Evolutionary conservation across 306 rosid species (phyloP).

Genomic region (Carpinus fangiana): DNA sequence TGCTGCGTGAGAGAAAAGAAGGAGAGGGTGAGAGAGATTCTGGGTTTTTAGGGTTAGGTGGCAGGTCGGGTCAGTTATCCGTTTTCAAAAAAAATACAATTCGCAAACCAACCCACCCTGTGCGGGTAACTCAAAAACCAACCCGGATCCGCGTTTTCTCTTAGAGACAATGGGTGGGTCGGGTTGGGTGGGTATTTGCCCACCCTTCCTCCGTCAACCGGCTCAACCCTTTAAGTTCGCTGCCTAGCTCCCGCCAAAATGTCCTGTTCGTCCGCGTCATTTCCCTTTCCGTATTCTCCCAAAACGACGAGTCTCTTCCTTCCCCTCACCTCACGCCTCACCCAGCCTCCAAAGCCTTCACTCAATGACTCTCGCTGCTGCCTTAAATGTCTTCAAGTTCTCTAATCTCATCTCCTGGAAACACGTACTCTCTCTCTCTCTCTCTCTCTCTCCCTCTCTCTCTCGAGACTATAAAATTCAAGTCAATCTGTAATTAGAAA

Average conservation of each 20-base stretch:
- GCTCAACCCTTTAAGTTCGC: no score
- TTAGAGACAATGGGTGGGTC: no score
- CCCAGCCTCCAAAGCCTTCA: background rate
- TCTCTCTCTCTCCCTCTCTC: background rate
- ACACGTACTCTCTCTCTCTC: constrained; percentile 38
- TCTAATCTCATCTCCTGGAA: constrained; percentile 68
- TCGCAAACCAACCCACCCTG: no score
- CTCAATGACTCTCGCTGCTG: constrained; percentile 38
- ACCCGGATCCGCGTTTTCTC: no score
- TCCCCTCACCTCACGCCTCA: background rate
- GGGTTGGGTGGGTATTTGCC: no score
- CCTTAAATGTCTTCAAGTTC: constrained; percentile 46
- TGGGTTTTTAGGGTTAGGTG: no score
- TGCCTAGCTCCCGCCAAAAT: background rate
- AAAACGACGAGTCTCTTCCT: background rate
- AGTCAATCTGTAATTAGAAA: background rate
- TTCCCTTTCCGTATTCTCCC: background rate
- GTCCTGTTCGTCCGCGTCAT: background rate
- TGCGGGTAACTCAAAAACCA: no score
- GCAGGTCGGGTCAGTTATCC: no score
- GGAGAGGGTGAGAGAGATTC: no score
- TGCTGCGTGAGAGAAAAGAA: no score
- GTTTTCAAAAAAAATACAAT: no score
- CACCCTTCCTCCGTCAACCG: no score
- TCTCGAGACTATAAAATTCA: background rate